Conservation (phyloP, 2,329 filamentous ascomycete genomes). For the Penicillium occitanis region DNA sequence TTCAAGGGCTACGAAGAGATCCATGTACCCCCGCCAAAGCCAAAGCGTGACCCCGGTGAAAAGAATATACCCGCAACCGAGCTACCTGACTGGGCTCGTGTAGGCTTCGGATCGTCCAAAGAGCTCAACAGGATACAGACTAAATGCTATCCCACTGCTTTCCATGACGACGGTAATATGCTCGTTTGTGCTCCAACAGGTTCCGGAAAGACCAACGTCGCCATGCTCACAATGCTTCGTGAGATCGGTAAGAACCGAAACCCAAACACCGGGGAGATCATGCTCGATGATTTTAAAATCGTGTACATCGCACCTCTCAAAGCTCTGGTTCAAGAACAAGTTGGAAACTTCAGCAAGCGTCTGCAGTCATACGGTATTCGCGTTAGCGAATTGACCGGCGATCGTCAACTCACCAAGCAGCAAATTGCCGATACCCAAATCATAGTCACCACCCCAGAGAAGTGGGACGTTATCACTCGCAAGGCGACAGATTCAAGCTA, state of each 20-base stretch:
- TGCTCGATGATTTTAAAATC: conserved; percentile 96
- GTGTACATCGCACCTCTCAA: conserved; percentile 96
- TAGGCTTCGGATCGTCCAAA: conserved; percentile 80
- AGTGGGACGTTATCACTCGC: conserved; percentile 98
- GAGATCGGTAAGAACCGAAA: conserved; percentile 96
- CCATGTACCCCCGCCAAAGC: conserved; percentile 90
- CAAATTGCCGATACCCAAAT: conserved; percentile 97
- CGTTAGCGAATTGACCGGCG: conserved; percentile 94
- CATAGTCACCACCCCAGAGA: conserved; percentile 97
- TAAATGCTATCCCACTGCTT: conserved; percentile 86
- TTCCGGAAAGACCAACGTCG: conserved; percentile 97
- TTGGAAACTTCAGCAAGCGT: conserved; percentile 92
- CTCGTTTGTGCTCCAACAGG: conserved; percentile 96
- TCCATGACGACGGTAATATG: conserved; percentile 94
- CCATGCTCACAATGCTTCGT: conserved; percentile 92
- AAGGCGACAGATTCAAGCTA: conserved; percentile 97
- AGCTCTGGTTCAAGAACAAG: conserved; percentile 94
- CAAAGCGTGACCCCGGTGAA: conserved; percentile 76
- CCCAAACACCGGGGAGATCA: conserved; percentile 84
- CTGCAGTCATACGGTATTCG: conserved; percentile 87
- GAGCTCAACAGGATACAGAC: conserved; percentile 95
- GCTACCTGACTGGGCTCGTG: conserved; percentile 87
- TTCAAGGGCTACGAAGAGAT: conserved; percentile 99
- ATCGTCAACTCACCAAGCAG: conserved; percentile 96
- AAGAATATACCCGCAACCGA: conserved; percentile 79